A percentile compares a stretch with the other conserved stretches of the same genome.
phyloP scores from a whole-genome alignment of 441 rosid species.

The Populus trichocarpa region DNA sequence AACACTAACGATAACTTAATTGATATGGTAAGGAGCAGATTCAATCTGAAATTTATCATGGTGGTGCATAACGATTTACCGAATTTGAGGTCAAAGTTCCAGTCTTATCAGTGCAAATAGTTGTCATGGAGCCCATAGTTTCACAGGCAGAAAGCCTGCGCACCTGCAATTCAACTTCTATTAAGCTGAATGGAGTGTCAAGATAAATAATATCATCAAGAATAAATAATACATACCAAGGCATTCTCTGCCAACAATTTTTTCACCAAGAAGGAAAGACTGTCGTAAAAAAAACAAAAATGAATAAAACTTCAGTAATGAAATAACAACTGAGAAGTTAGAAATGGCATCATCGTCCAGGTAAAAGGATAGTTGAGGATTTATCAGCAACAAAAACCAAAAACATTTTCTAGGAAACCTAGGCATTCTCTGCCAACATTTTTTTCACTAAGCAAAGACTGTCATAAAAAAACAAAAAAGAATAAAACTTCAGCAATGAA shows the following conservation, averaged over 20 bases:
- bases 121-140: constrained; percentile 99
- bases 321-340: background rate
- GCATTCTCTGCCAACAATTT: constrained; percentile 99
- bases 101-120: constrained; percentile 99
- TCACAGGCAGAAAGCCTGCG: constrained; percentile 99
- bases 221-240: constrained; percentile 53
- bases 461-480: background rate
- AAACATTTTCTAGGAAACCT: background rate
- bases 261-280: constrained; percentile 96
- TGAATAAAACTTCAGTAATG: background rate
- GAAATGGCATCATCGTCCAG: background rate
- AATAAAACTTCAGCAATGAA: background rate
- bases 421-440: no score
- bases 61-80: constrained; percentile 30
- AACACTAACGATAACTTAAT: no score
- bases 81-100: constrained; percentile 90
- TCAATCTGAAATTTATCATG: no score
- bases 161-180: constrained; percentile 51
- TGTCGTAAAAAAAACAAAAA: constrained; percentile 21
- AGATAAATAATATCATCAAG: background rate
- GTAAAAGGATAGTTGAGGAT: background rate
- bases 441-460: no score
- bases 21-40: no score
- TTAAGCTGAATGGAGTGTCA: background rate
- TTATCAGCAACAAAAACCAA: background rate